Percentiles rank a stretch among this genome's conserved stretches.
Evolutionary conservation across 345 rosid genomes (phyloP).

Genomic region (Eutrema heterophyllum): DNA sequence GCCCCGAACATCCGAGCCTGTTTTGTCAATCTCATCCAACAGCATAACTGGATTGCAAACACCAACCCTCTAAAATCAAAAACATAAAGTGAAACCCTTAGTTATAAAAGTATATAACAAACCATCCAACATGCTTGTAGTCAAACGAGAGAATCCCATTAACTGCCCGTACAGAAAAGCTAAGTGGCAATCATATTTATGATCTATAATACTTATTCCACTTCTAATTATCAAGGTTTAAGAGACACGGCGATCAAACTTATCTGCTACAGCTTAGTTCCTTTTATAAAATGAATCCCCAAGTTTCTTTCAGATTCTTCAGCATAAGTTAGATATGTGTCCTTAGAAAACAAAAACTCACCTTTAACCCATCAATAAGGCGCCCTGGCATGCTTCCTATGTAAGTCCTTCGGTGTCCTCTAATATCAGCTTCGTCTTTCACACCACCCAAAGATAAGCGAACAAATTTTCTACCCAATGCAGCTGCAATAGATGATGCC

Average conservation of each 20-base stretch:
- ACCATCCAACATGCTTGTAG: neutral
- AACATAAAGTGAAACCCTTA: conserved; percentile 18
- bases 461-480: conserved; percentile 89
- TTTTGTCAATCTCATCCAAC: conserved; percentile 96
- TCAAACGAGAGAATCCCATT: neutral
- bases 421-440: conserved; percentile 97
- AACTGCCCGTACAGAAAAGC: neutral
- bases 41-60: conserved; percentile 98
- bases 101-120: neutral
- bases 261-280: neutral
- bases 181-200: neutral
- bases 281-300: neutral
- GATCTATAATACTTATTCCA: neutral
- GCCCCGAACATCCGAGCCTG: conserved; percentile 96
- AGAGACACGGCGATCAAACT: neutral
- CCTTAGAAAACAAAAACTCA: conserved; percentile 21
- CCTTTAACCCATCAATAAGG: conserved; percentile 96
- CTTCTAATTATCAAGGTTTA: neutral
- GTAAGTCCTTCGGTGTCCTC: conserved; percentile 98
- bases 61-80: conserved; percentile 69
- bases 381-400: conserved; percentile 99
- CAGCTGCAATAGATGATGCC: conserved; percentile 92
- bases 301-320: neutral
- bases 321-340: neutral
- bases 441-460: conserved; percentile 98